A percentile compares a stretch with the other conserved stretches of the same genome.
Conservation (phyloP, 768 basidiomycete genomes). For the Paxillus involutus region DNA sequence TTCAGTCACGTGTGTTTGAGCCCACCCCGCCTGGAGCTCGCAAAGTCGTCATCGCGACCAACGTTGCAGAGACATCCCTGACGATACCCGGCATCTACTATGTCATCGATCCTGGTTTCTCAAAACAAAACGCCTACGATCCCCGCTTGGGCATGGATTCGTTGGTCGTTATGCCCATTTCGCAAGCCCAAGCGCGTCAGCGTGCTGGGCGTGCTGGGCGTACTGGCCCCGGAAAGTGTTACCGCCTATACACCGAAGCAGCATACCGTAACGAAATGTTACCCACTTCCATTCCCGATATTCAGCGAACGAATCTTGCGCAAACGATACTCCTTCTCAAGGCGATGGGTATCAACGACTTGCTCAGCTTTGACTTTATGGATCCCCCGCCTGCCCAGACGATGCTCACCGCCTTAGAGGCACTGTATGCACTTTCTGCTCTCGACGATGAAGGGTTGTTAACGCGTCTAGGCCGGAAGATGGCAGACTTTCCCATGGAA, state of each 20-base stretch:
- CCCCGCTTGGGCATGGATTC: slow-evolving; percentile 98
- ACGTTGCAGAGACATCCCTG: slow-evolving; percentile 97
- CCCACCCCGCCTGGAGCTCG: slow-evolving; percentile 97
- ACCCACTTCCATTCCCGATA: slow-evolving; percentile 96
- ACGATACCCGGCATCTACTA: slow-evolving; percentile 99
- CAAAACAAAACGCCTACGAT: slow-evolving; percentile 99
- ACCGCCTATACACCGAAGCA: slow-evolving; percentile 96
- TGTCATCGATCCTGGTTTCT: slow-evolving; percentile 97
- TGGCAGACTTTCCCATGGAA: slow-evolving; percentile 99
- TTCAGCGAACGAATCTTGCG: slow-evolving; percentile 92
- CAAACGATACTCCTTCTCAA: slow-evolving; percentile 93
- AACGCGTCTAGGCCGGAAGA: slow-evolving; percentile 93
- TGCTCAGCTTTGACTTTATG: slow-evolving; percentile 99
- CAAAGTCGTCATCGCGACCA: slow-evolving; percentile 99
- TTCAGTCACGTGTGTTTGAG: slow-evolving; percentile 97
- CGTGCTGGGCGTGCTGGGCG: slow-evolving; percentile 95
- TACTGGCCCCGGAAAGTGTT: slow-evolving; percentile 97
- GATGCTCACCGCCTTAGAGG: slow-evolving; percentile 94
- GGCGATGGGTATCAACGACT: slow-evolving; percentile 98
- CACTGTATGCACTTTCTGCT: slow-evolving; percentile 92
- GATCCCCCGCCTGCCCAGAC: slow-evolving; percentile 97
- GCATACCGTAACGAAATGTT: slow-evolving; percentile 99
- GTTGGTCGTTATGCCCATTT: slow-evolving; percentile 97
- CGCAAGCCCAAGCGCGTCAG: slow-evolving; percentile 96
- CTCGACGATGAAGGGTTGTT: slow-evolving; percentile 95